Evolutionary conservation across 225 moss, liverwort and hornwort species (phyloP), one percentile per base, ranked within the genome.

Genomic region (Rhytidiadelphus loreus): DNA sequence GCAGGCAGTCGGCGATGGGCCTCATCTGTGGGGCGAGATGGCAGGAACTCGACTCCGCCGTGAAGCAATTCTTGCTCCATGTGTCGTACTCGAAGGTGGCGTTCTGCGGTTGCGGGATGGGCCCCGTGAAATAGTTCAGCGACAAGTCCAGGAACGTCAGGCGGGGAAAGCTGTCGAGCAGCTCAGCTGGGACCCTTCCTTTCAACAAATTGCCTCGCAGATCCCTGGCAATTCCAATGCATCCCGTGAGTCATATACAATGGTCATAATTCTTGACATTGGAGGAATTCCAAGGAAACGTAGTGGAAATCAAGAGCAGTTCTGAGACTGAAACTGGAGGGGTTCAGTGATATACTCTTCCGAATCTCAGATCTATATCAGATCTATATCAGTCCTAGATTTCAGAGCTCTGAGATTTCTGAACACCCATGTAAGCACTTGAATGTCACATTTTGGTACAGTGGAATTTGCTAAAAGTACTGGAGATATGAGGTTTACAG

Each of bases 11-110:
- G 21, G 91, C 85, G 16, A 93, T 55, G 21, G 80, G 79, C n/a
- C 94, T 91, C 94, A 93, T 94, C 75, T 84, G 77, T 15, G 88
- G 84, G 30, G 79, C 92, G 62, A 95, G 88, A 48, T 88, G 85
- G 86, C 95, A 95, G 7, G 85, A 75, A 78, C 57, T 90, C 29
- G 69, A 44, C 39, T 91, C 88, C 66, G 85, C 65, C 56, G 81
- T 79, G 87, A 95, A 95, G 77, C 93, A 95, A 56, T 95, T 95
- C 71, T 90, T 88, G 75, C 83, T 91, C 92, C 91, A 95, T 72
- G 92, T 89, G 50, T 86, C 84, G 59, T 92, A 89, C 43, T 78
- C 81, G 52, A 89, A 85, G n/a, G 86, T 91, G 56, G 62, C 68
- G 46, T 89, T 88, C 65, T 84, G 85, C 37, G 86, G 80, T 44